phyloP scores from a whole-genome alignment of 2,329 filamentous ascomycete genomes.

The Rutstroemia sp. region DNA sequence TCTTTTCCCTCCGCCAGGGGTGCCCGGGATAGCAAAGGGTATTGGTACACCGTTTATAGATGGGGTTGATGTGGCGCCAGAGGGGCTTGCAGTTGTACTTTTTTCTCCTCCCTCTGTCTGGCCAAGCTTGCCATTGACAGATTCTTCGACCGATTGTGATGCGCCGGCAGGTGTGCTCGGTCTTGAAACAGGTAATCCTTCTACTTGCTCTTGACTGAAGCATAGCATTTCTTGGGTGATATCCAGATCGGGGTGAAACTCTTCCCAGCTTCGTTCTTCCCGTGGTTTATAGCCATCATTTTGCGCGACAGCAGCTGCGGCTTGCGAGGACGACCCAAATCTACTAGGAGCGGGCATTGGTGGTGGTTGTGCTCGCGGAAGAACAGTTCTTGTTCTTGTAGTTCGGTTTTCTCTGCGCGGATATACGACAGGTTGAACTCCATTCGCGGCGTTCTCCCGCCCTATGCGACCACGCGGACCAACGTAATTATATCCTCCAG shows the following conservation, averaged over 20 bases:
- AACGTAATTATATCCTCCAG: constrained; percentile 42
- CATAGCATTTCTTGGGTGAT: constrained; percentile 75
- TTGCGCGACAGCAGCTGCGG: constrained; percentile 81
- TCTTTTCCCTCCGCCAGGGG: constrained; percentile 40
- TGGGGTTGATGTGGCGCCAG: constrained; percentile 16
- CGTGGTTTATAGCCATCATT: constrained; percentile 95
- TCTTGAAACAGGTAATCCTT: constrained; percentile 54
- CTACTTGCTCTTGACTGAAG: constrained; percentile 77
- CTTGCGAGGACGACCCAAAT: constrained; percentile 42
- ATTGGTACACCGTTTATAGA: constrained; percentile 20
- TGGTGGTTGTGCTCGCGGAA: constrained; percentile 44
- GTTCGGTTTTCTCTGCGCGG: constrained; percentile 47
- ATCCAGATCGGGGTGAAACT: constrained; percentile 93
- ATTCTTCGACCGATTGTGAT: constrained; percentile 31
- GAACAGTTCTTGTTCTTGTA: constrained; percentile 47
- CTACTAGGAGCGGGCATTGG: constrained; percentile 18
- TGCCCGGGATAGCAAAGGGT: constrained; percentile 29
- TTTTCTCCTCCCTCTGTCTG: constrained; percentile 19
- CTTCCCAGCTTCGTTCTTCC: constrained; percentile 95
- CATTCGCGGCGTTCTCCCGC: constrained; percentile 40
- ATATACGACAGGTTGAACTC: constrained; percentile 39
- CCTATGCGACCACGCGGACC: constrained; percentile 46
- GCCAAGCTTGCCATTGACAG: constrained; percentile 34
- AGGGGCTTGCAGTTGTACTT: constrained; percentile 21
- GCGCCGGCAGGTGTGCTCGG: constrained; percentile 33